Base-by-base conservation (phyloP, 2,329 filamentous ascomycete genomes). In the Ambrosiella beaveri region DNA sequence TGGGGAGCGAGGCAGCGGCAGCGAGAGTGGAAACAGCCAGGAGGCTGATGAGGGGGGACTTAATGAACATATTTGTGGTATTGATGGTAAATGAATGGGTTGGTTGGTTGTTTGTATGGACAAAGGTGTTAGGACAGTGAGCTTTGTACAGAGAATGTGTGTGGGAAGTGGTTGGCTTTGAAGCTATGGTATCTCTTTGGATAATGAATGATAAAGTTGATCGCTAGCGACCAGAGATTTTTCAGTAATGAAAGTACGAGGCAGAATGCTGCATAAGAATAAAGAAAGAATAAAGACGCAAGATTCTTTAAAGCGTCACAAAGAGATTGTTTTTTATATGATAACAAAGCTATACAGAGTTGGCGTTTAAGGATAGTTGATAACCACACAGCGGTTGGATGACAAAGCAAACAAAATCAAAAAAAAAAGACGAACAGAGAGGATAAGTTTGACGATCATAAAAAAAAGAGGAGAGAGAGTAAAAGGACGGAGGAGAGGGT, bases 1-100 rank as follows among this genome's bases (percentile, higher is more conserved):
- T 71, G 50, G 70, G 71, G 66, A 74, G 71, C 60, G 68, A 63
- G 63, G 71, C 64, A 62, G 71, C 75, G 45, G 71, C 59, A 61
- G 71, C 67, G 52, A 77, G 68, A 59, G 72, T 68, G 58, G 71
- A 68, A 57, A 71, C 72, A 57, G 71, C 70, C 50, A 61, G 53
- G 59, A 77, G 64, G 60, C 69, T 61, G 58, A 70, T 65, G 59
- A 74, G 60, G 64, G 72, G 62, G 56, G 64, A 68, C 63, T 73
- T 75, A 65, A 68, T 64, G 62, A 70, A 67, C 74, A 76, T 76
- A 3, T 27, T 51, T n/a, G 35, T 51, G 12, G 17, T 37, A 5
- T 51, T 51, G 27, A 6, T 51, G 61, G 58, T 53, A 61, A 62
- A 55, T 49, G 58, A 54, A 15, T 44, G 45, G 12, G 44, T 47